Evolutionary conservation across 2,329 filamentous ascomycete genomes (phyloP).

Genomic region (Diaporthe sp.): DNA sequence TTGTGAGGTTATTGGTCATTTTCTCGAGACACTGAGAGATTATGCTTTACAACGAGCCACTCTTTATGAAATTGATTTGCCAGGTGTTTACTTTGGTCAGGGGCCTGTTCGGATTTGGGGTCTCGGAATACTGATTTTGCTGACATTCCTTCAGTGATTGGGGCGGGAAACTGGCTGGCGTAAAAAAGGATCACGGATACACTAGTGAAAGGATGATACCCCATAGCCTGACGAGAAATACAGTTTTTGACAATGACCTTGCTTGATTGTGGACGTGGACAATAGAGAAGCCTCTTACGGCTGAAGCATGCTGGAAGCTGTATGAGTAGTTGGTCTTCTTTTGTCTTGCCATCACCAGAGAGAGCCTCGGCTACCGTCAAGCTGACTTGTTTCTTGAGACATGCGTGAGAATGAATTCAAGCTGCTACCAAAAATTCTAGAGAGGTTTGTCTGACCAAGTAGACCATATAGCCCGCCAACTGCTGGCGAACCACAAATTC

Average conservation of each 20-base stretch:
- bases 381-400: not conserved
- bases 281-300: not conserved
- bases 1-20: constrained; percentile 1
- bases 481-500: not conserved
- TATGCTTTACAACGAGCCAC: not conserved
- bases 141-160: not conserved
- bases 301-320: too few relatives aligned
- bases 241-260: not conserved
- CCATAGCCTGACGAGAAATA: constrained; percentile 14
- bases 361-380: not conserved
- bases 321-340: not conserved
- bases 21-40: too few relatives aligned
- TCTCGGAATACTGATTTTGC: not conserved
- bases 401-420: not conserved
- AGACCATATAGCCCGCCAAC: too few relatives aligned
- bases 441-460: not conserved
- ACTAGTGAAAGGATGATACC: constrained; percentile 15
- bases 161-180: constrained; percentile 5
- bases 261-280: not conserved
- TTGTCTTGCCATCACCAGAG: not conserved
- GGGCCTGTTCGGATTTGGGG: not conserved
- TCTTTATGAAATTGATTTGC: not conserved
- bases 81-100: not conserved
- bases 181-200: constrained; percentile 4
- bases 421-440: not conserved